These are phyloP conservation scores for Ogataea salicorniae DNA, from an alignment of 805 yeast genomes.

Conservation along the genomic window DNA sequence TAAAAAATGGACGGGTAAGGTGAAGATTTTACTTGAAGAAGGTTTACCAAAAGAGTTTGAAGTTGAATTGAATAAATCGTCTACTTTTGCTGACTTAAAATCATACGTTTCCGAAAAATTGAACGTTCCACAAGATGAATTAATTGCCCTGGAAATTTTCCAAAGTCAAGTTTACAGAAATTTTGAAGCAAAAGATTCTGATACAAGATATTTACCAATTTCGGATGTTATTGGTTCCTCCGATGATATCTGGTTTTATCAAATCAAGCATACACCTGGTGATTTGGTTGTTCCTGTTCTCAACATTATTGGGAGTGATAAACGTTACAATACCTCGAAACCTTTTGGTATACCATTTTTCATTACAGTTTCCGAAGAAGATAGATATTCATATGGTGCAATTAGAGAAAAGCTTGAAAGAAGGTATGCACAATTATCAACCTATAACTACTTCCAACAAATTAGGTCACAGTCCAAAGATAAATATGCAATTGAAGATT, in stretches of 20 bases:
- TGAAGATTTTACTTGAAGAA: constrained; percentile 57
- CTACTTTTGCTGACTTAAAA: constrained; percentile 61
- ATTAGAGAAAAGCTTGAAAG: constrained; percentile 55
- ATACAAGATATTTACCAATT: constrained; percentile 57
- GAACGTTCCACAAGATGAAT: constrained; percentile 30
- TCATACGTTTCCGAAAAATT: constrained; percentile 50
- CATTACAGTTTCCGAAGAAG: constrained; percentile 49
- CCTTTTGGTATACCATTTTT: constrained; percentile 78
- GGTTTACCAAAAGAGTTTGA: constrained; percentile 51
- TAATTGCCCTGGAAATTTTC: constrained; percentile 59
- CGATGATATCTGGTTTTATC: constrained; percentile 66
- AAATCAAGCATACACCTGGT: constrained; percentile 35
- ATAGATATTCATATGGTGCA: constrained; percentile 48
- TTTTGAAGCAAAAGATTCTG: constrained; percentile 52
- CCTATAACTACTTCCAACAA: constrained; percentile 33
- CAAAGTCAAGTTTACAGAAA: constrained; percentile 63
- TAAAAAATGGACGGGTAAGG: constrained; percentile 62
- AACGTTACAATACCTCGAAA: constrained; percentile 34
- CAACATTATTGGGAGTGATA: constrained; percentile 36
- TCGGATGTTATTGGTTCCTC: constrained; percentile 57
- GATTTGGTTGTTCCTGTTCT: constrained; percentile 59
- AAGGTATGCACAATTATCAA: constrained; percentile 42
- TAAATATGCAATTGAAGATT: constrained; percentile 20
- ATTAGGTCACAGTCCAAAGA: constrained; percentile 16
- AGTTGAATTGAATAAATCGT: constrained; percentile 64